Conservation (phyloP, 345 rosid species). For the Bruguiera parviflora region DNA sequence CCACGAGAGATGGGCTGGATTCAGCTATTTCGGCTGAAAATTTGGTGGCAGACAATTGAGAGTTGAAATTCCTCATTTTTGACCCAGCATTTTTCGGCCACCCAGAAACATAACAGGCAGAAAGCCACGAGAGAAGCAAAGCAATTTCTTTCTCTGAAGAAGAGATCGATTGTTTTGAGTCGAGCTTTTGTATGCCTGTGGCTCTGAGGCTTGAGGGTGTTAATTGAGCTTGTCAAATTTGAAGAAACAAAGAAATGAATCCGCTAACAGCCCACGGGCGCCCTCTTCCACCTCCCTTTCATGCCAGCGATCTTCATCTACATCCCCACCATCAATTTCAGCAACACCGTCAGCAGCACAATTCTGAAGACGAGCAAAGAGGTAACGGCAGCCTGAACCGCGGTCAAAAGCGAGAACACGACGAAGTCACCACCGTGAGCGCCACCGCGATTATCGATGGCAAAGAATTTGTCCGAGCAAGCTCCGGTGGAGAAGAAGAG, state of each 20-base stretch:
- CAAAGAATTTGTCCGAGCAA: slow-evolving; percentile 35
- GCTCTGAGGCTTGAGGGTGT: slow-evolving; percentile 15
- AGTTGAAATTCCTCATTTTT: slow-evolving; percentile 7
- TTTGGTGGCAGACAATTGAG: slow-evolving; percentile 12
- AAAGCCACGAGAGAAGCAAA: background rate
- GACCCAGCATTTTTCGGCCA: background rate
- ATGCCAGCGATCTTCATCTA: slow-evolving; percentile 71
- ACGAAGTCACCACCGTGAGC: slow-evolving; percentile 28
- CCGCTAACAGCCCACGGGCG: slow-evolving; percentile 67
- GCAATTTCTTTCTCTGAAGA: no score
- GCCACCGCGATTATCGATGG: slow-evolving; percentile 20
- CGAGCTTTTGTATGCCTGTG: background rate
- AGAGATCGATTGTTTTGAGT: no score
- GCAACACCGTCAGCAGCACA: slow-evolving; percentile 39
- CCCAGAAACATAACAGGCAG: background rate
- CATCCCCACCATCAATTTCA: slow-evolving; percentile 61
- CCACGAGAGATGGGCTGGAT: slow-evolving; percentile 20
- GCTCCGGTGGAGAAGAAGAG: slow-evolving; percentile 46
- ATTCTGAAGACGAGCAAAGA: slow-evolving; percentile 45
- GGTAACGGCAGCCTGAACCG: slow-evolving; percentile 36
- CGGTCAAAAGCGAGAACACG: slow-evolving; percentile 69
- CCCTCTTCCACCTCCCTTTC: slow-evolving; percentile 86
- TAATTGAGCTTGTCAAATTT: slow-evolving; percentile 3
- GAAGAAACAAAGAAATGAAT: slow-evolving; percentile 42
- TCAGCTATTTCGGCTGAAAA: slow-evolving; percentile 27